Base-by-base conservation (phyloP, 2,329 filamentous ascomycete genomes). In the Periconia macrospinosa region DNA sequence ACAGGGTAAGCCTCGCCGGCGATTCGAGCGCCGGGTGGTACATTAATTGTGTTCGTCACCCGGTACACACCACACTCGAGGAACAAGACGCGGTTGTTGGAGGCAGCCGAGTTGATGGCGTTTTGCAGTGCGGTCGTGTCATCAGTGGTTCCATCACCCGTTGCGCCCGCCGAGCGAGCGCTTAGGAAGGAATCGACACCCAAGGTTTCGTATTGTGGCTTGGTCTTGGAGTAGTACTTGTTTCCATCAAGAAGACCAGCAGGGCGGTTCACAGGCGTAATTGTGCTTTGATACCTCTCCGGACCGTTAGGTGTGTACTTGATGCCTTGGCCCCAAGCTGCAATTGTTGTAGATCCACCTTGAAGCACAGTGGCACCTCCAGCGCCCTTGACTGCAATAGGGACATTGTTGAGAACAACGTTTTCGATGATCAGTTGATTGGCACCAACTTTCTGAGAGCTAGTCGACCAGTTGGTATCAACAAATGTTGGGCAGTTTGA, bases 1-100 rank as follows among this genome's bases (percentile, higher is more conserved):
- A 92, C 76, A 1, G 92, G 87, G 87, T 89, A 95, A 61, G 91
- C 85, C 76, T 96, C 91, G 62, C 92, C 92, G 1, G 89, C 90
- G 71, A 96, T 90, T 71, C 85, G 86, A 74, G 92, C 86, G 64
- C 91, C 83, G 72, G 88, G 88, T 14, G 83, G 83, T 2, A 86
- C 73, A 59, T 79, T 78, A 59, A 86, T 74, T 0, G 83, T 85
- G n/a, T 79, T 76, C 13, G 79, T 83, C 53, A 86, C 77, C 23
- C 82, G 72, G 69, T 86, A 86, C 11, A 81, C 78, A 42, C 83
- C 83, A 48, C 84, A 80, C 57, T 86, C 83, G 59, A 86, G 82
- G 72, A 82, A 85, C 10, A 85, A 74, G 19, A 86, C 74, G 49
- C 71, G 71, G 56, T 83, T 77, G 55, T 84, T 83, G 0, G 82